Percentiles rank a stretch among this genome's conserved stretches.
Conservation (phyloP, 805 yeast species). For the Metschnikowia henanensis region DNA sequence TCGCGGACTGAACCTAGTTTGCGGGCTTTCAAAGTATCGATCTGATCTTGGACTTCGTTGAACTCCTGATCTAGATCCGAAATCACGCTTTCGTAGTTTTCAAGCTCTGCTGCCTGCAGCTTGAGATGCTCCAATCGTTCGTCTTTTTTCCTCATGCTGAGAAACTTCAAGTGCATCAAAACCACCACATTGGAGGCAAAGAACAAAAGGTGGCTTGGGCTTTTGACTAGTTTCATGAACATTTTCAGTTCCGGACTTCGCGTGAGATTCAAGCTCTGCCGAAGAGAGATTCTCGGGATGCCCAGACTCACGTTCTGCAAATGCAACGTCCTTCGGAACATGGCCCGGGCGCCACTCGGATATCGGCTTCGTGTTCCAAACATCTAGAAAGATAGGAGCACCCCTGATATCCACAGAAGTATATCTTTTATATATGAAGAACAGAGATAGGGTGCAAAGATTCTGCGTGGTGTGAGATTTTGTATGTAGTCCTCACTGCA, state of each 20-base stretch:
- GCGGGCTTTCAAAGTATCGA: conserved; percentile 8
- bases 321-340: conserved; percentile 9
- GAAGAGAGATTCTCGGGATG: conserved; percentile 6
- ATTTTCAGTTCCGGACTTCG: conserved; percentile 14
- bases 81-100: conserved; percentile 15
- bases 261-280: conserved; percentile 5
- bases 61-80: conserved; percentile 15
- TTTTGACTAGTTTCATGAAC: conserved; percentile 14
- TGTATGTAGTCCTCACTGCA: not conserved
- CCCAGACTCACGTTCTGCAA: conserved; percentile 9
- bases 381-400: no score
- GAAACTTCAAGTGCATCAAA: conserved; percentile 16
- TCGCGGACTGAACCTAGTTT: not conserved
- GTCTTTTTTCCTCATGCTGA: conserved; percentile 11
- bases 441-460: not conserved
- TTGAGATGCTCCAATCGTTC: conserved; percentile 10
- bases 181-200: conserved; percentile 19
- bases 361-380: not conserved
- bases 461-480: not conserved
- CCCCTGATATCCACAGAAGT: no score
- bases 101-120: conserved; percentile 16
- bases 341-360: not conserved
- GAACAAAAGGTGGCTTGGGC: conserved; percentile 19
- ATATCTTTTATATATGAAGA: no score
- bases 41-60: conserved; percentile 13